A percentile compares a stretch with the other conserved stretches of the same genome.
Conservation (phyloP, 306 rosid genomes). For the Parietaria judaica region DNA sequence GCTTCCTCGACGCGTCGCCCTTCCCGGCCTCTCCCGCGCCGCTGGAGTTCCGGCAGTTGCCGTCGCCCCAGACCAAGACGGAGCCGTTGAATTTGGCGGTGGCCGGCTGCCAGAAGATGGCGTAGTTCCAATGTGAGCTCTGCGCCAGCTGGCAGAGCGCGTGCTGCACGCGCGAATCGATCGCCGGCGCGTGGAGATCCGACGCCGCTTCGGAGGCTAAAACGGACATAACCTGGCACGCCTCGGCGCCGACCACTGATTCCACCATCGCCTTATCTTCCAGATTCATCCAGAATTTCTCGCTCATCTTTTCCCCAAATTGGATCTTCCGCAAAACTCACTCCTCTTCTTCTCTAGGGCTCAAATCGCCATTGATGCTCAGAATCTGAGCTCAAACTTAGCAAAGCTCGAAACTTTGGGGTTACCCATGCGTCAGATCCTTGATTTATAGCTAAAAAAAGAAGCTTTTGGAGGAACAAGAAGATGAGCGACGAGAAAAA, state of each 20-base stretch:
- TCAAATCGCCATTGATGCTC: conserved; percentile 3
- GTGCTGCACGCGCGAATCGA: conserved; percentile 39
- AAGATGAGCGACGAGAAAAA: not conserved
- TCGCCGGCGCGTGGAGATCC: conserved; percentile 29
- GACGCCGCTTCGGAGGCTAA: conserved; percentile 50
- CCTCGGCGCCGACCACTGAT: conserved; percentile 74
- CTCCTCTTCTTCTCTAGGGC: conserved; percentile 1
- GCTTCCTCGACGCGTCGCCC: conserved; percentile 41
- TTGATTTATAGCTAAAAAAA: not conserved
- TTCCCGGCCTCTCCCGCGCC: conserved; percentile 32
- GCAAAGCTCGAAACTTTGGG: not conserved
- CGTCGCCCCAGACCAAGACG: conserved; percentile 74
- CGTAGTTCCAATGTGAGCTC: conserved; percentile 68
- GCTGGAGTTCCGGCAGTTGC: conserved; percentile 44
- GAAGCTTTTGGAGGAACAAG: not conserved
- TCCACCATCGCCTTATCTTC: conserved; percentile 72
- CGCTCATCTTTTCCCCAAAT: conserved; percentile 35
- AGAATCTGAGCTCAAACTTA: not conserved
- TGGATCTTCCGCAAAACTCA: not conserved
- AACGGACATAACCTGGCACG: conserved; percentile 56
- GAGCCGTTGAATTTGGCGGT: conserved; percentile 66
- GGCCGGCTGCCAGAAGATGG: conserved; percentile 71
- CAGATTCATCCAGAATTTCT: conserved; percentile 60
- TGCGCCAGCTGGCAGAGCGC: conserved; percentile 57
- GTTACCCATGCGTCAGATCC: conserved; percentile 13